These are phyloP conservation scores for Ustilago hordei DNA, from an alignment of 1,284 basidiomycete genomes.

Conservation along the genomic window DNA sequence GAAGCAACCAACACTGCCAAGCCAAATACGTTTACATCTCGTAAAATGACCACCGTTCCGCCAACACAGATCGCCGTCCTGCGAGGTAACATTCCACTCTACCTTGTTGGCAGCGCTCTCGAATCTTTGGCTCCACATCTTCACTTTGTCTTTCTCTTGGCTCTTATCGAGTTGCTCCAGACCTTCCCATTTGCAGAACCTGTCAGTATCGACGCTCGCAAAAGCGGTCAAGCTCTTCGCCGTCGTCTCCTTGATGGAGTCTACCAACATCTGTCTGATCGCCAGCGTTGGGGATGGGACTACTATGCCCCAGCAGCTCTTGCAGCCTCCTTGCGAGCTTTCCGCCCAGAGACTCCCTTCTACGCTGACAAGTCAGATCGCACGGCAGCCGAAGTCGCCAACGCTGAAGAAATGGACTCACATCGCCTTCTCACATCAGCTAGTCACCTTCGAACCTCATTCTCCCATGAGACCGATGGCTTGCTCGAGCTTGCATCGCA, in stretches of 20 bases:
- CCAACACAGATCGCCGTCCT: slow-evolving; percentile 56
- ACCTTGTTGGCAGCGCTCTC: slow-evolving; percentile 52
- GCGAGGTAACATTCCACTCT: slow-evolving; percentile 57
- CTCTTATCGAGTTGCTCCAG: slow-evolving; percentile 50
- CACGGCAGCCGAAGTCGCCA: slow-evolving; percentile 35
- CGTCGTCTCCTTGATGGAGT: slow-evolving; percentile 48
- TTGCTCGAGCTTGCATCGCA: slow-evolving; percentile 43
- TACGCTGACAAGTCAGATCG: slow-evolving; percentile 29
- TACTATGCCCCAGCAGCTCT: slow-evolving; percentile 44
- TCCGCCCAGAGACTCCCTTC: slow-evolving; percentile 22
- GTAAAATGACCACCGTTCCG: slow-evolving; percentile 38
- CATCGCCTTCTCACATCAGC: slow-evolving; percentile 40
- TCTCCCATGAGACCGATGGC: slow-evolving; percentile 42
- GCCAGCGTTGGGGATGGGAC: slow-evolving; percentile 30
- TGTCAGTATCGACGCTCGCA: slow-evolving; percentile 26
- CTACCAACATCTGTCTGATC: slow-evolving; percentile 37
- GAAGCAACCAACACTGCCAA: slow-evolving; percentile 19
- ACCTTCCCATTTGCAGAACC: slow-evolving; percentile 60
- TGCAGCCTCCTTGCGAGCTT: slow-evolving; percentile 24
- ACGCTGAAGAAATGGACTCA: slow-evolving; percentile 44
- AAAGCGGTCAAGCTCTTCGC: slow-evolving; percentile 49
- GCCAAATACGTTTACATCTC: slow-evolving; percentile 32
- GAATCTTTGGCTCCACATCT: slow-evolving; percentile 48
- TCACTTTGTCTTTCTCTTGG: slow-evolving; percentile 53
- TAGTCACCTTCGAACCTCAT: slow-evolving; percentile 40